Percentiles rank a stretch among this genome's conserved stretches.
These are phyloP conservation scores for Oenanthe sinensis DNA, from an alignment of 129 eudicot species.

Conservation along the genomic window DNA sequence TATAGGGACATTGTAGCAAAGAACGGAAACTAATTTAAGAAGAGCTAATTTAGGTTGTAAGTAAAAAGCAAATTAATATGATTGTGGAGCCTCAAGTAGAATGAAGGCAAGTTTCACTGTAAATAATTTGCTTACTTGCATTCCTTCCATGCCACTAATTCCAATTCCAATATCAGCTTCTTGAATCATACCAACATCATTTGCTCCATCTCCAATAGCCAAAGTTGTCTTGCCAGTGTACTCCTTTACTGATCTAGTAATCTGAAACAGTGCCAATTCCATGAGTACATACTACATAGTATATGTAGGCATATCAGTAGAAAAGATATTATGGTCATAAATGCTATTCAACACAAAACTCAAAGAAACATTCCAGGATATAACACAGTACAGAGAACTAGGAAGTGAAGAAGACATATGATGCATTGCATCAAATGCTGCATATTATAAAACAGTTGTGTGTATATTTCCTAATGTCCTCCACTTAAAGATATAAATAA, in stretches of 20 bases:
- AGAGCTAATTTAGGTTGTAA: neutral
- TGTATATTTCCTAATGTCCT: neutral
- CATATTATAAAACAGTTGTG: neutral
- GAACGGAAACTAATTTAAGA: neutral
- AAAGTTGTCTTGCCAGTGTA: slow-evolving; percentile 39
- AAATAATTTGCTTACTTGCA: slow-evolving; percentile 28
- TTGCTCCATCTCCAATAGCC: slow-evolving; percentile 56
- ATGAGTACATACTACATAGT: neutral
- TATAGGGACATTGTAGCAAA: neutral
- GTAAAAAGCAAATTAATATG: neutral
- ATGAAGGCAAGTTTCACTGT: neutral
- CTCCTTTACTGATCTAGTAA: slow-evolving; percentile 42
- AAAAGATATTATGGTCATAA: neutral
- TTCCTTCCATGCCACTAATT: slow-evolving; percentile 64
- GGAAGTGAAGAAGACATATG: neutral
- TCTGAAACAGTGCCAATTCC: slow-evolving; percentile 24
- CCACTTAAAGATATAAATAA: neutral
- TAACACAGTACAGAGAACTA: neutral
- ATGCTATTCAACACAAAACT: neutral
- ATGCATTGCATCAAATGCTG: neutral
- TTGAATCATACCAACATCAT: slow-evolving; percentile 59
- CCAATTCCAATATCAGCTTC: slow-evolving; percentile 58
- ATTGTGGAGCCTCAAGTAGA: slow-evolving; percentile 1
- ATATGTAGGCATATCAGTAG: neutral
- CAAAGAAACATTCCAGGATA: neutral